Conservation (phyloP, 306 rosid species). For the Gleditsia sinensis region DNA sequence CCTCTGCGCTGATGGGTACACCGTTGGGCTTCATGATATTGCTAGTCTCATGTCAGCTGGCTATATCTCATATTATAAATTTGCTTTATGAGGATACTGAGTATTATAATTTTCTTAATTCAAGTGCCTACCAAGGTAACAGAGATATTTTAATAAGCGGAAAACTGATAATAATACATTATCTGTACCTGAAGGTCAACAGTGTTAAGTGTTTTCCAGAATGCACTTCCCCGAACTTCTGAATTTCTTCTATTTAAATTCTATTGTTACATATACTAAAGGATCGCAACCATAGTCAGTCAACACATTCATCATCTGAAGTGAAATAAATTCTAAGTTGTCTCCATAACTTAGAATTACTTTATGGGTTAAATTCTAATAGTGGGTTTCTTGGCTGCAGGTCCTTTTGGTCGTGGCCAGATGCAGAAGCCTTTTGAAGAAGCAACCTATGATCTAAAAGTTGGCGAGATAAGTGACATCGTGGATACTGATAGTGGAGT, state of each 20-base stretch:
- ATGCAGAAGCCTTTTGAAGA: slow-evolving; percentile 99
- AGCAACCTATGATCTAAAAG: slow-evolving; percentile 72
- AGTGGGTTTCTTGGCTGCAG: slow-evolving; percentile 48
- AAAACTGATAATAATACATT: not conserved
- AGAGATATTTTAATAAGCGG: not conserved
- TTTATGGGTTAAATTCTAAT: slow-evolving; percentile 1
- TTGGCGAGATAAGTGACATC: slow-evolving; percentile 86
- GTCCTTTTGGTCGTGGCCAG: slow-evolving; percentile 94
- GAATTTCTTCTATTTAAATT: not conserved
- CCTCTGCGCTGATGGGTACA: not conserved
- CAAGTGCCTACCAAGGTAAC: not conserved
- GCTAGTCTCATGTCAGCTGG: not conserved
- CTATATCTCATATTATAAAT: not conserved
- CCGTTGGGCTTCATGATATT: not conserved
- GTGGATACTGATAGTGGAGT: slow-evolving; percentile 96
- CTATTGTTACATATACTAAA: not conserved
- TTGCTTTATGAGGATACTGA: not conserved
- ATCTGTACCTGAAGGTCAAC: not conserved
- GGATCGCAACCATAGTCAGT: not conserved
- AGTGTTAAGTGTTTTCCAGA: not conserved
- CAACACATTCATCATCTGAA: not conserved
- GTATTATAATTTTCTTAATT: not conserved
- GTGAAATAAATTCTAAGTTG: not conserved
- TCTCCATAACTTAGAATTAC: not conserved
- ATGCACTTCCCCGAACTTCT: not conserved